Conservation (phyloP, 495 filamentous ascomycete genomes). For the Tuber brumale region DNA sequence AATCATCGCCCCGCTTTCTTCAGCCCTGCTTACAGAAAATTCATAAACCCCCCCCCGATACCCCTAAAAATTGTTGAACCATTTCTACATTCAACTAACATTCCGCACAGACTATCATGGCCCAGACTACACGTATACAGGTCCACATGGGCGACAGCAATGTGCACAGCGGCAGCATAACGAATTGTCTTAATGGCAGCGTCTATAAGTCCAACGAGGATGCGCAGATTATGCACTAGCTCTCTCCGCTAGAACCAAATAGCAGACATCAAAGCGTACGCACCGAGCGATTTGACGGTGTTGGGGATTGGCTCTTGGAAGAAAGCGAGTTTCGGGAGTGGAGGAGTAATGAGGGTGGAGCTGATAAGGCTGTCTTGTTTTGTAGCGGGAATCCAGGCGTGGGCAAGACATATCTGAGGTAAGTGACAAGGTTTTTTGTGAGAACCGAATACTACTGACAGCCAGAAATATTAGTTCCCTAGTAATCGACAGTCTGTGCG, state of each 20-base stretch:
- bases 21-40: background rate
- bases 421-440: background rate
- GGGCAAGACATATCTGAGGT: background rate
- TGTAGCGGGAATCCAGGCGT: background rate
- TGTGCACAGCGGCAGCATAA: background rate
- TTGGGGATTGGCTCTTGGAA: background rate
- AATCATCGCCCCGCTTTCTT: background rate
- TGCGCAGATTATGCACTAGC: too few species aligned
- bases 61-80: too few species aligned
- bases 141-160: background rate
- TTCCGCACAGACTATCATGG: background rate
- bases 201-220: background rate
- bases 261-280: too few species aligned
- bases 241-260: too few species aligned
- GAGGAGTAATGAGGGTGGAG: background rate
- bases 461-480: background rate
- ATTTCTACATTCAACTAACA: background rate
- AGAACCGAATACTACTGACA: background rate
- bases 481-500: background rate
- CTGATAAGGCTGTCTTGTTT: background rate
- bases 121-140: background rate
- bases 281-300: too few species aligned
- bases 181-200: background rate
- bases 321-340: background rate
- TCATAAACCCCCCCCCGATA: too few species aligned